These are phyloP conservation scores for Alternaria gaisen DNA, from an alignment of 2,329 filamentous ascomycete genomes.

Conservation along the genomic window DNA sequence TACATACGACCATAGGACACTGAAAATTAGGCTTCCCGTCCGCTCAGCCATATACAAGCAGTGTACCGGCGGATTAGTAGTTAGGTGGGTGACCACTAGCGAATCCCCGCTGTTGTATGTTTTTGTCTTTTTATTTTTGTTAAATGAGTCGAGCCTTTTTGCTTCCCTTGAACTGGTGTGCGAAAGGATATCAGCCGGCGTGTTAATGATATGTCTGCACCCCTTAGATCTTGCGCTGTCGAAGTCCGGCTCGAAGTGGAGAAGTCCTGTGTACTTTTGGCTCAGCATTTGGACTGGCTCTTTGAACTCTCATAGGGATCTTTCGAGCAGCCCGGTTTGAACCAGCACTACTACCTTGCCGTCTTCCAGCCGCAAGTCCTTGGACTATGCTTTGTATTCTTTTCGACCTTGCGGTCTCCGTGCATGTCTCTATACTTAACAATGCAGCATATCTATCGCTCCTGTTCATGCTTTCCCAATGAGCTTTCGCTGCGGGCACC, in stretches of 20 bases:
- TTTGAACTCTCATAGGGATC: neutral
- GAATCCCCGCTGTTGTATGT: too few species aligned
- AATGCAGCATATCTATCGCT: constrained; percentile 59
- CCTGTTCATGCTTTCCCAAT: constrained; percentile 58
- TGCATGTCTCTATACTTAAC: constrained; percentile 56
- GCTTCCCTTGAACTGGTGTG: neutral
- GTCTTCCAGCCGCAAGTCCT: constrained; percentile 13
- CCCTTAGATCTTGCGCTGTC: neutral
- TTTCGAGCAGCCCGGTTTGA: neutral
- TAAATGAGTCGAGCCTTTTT: too few species aligned
- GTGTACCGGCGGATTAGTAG: too few species aligned
- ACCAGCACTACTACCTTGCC: neutral
- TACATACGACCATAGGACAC: neutral
- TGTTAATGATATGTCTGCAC: neutral
- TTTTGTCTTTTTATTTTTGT: neutral
- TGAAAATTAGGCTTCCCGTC: too few species aligned
- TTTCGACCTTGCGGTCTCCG: constrained; percentile 37
- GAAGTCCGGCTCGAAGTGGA: neutral
- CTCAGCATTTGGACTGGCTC: neutral
- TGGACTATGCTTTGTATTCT: constrained; percentile 56
- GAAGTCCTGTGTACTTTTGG: neutral
- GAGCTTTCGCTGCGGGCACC: constrained; percentile 48
- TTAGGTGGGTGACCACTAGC: too few species aligned
- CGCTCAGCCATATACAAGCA: too few species aligned
- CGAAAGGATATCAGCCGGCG: neutral